Conservation (phyloP, 345 rosid genomes). For the Moricandia arvensis region DNA sequence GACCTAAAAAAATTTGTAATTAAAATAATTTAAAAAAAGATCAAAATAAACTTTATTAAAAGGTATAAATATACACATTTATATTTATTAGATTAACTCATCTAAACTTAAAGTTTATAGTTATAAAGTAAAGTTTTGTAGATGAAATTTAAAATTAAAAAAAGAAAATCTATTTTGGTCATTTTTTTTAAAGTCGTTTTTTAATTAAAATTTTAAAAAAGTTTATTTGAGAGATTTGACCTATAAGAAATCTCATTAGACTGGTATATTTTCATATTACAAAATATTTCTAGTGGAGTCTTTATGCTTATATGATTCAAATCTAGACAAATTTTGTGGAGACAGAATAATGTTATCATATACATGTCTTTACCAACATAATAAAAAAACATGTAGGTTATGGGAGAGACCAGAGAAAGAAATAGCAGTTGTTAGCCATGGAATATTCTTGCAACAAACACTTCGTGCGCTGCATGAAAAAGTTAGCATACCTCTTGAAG, state of each 20-base stretch:
- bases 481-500: slow-evolving; percentile 20
- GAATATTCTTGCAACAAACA: slow-evolving; percentile 63
- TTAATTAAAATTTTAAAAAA: too few relatives aligned
- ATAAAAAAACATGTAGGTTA: slow-evolving; percentile 43
- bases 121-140: too few relatives aligned
- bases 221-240: too few relatives aligned
- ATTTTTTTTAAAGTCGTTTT: too few relatives aligned
- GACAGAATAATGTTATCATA: not conserved
- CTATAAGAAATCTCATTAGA: not conserved
- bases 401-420: slow-evolving; percentile 79
- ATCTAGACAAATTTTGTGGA: not conserved
- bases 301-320: not conserved
- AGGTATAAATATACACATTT: too few relatives aligned
- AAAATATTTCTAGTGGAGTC: not conserved
- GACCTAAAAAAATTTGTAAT: too few relatives aligned
- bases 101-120: too few relatives aligned
- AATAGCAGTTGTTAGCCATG: slow-evolving; percentile 76
- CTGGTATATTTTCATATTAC: not conserved
- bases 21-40: too few relatives aligned
- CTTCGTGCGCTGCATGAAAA: slow-evolving; percentile 47
- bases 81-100: too few relatives aligned
- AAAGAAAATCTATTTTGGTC: too few relatives aligned
- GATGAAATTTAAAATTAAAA: too few relatives aligned
- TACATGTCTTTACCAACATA: not conserved
- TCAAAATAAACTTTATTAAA: too few relatives aligned